phyloP scores from a whole-genome alignment of 2,329 filamentous ascomycete genomes.

The Grosmannia penicillata region DNA sequence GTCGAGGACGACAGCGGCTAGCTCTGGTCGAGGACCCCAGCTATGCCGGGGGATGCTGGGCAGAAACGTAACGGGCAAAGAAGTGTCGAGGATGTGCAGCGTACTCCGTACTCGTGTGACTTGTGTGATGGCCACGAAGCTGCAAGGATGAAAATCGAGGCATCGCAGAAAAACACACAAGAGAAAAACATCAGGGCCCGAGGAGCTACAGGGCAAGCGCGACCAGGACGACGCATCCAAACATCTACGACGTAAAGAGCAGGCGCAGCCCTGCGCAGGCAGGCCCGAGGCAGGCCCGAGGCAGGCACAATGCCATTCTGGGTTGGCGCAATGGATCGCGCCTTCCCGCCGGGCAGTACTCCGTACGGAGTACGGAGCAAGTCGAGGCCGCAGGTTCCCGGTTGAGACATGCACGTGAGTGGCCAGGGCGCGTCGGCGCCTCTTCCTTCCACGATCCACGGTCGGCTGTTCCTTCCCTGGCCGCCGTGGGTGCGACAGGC shows the following conservation, averaged over 20 bases:
- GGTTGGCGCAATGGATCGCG: neutral
- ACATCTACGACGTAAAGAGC: no score
- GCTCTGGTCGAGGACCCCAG: constrained; percentile 4
- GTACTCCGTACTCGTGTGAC: no score
- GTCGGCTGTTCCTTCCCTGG: neutral
- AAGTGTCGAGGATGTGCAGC: neutral
- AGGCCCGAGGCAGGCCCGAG: no score
- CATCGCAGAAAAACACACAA: neutral
- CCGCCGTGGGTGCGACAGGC: neutral
- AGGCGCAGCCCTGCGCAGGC: no score
- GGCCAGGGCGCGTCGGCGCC: neutral
- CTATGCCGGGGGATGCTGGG: neutral
- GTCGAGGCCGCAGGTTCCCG: neutral
- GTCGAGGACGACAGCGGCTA: neutral
- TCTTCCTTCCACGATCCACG: neutral
- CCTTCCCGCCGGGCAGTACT: constrained; percentile 2
- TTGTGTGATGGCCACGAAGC: neutral
- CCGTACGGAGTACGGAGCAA: no score
- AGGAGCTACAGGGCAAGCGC: no score
- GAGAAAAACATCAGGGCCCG: no score
- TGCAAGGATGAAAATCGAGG: no score
- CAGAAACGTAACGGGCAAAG: neutral
- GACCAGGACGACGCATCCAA: neutral
- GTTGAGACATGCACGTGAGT: neutral
- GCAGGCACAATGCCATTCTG: no score